These are phyloP conservation scores for Eucalyptus sp. DNA, from an alignment of 345 rosid genomes.

Conservation along the genomic window DNA sequence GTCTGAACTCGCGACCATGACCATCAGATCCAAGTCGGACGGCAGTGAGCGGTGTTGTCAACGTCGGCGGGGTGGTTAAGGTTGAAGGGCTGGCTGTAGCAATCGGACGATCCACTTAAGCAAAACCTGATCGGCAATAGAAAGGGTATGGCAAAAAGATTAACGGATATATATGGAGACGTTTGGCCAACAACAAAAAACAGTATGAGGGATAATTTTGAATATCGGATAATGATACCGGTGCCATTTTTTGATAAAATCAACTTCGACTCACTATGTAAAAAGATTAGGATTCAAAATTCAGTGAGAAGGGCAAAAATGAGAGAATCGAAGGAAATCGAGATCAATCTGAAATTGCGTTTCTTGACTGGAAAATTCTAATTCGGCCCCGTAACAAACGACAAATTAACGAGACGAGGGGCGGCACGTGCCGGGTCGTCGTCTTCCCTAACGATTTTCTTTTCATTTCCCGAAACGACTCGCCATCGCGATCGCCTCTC, in stretches of 20 bases:
- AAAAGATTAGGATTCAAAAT: background rate
- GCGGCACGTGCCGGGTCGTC: background rate
- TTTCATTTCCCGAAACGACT: background rate
- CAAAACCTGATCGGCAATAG: background rate
- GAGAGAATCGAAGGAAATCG: background rate
- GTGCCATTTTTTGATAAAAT: background rate
- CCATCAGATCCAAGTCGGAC: background rate
- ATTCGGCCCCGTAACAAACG: background rate
- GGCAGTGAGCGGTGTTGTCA: background rate
- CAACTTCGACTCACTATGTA: background rate
- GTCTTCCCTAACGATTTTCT: background rate
- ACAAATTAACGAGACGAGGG: background rate
- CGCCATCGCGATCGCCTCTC: background rate
- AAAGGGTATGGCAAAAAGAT: background rate
- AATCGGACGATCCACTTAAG: background rate
- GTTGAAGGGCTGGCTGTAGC: background rate
- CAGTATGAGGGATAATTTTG: background rate
- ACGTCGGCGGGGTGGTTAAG: background rate
- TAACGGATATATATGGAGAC: background rate
- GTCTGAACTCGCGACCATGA: background rate
- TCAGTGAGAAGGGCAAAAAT: background rate
- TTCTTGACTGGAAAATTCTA: background rate
- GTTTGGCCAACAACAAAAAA: too few relatives aligned
- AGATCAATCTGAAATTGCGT: background rate
- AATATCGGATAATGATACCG: background rate